Evolutionary conservation across 148 eudicot genomes (phyloP).

Genomic region (Agrostemma githago): DNA sequence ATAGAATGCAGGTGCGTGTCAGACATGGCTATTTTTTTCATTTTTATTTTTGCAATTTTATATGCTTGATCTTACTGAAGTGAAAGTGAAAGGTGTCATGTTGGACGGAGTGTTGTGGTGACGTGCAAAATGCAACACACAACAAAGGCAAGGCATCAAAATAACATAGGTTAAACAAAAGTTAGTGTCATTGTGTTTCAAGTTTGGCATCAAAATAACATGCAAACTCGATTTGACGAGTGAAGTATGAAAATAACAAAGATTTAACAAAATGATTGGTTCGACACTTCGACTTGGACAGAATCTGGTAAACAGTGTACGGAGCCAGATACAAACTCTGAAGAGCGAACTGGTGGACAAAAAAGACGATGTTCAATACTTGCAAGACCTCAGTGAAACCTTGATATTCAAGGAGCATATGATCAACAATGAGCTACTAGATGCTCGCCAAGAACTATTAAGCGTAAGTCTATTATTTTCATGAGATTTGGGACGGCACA

Average conservation of each 20-base stretch:
- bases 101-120: not conserved
- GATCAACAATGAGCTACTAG: slow-evolving; percentile 26
- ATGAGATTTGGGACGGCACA: not conserved
- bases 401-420: slow-evolving; percentile 21
- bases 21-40: no score
- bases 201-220: not conserved
- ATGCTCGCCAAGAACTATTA: slow-evolving; percentile 23
- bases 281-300: slow-evolving; percentile 6
- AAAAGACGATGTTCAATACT: slow-evolving; percentile 18
- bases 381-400: slow-evolving; percentile 17
- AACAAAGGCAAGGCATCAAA: not conserved
- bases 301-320: slow-evolving; percentile 2
- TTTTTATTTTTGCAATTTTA: no score
- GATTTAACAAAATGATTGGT: not conserved
- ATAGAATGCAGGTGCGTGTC: no score
- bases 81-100: not conserved
- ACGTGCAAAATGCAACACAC: not conserved
- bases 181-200: not conserved
- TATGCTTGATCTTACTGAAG: not conserved
- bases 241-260: no score
- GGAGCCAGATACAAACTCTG: slow-evolving; percentile 8
- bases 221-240: not conserved
- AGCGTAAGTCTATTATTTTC: slow-evolving; percentile 13
- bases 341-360: slow-evolving; percentile 24
- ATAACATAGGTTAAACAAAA: not conserved